These are phyloP conservation scores for Aspergillus pseudoterreus DNA, from an alignment of 2,329 filamentous ascomycete genomes.

Conservation along the genomic window DNA sequence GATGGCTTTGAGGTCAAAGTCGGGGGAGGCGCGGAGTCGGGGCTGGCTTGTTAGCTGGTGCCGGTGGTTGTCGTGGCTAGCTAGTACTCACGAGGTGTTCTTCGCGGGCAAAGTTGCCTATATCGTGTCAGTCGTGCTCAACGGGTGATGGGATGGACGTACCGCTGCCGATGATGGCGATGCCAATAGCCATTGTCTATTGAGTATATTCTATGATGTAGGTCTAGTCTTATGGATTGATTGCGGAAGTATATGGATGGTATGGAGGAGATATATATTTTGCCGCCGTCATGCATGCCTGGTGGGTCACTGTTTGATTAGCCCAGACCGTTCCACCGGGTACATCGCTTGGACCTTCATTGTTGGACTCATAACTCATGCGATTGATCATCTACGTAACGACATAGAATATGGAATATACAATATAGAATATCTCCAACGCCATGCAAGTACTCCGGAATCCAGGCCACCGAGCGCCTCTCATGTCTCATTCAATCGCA, in stretches of 20 bases:
- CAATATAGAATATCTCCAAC: too few relatives aligned
- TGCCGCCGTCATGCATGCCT: neutral
- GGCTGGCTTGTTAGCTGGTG: slow-evolving; percentile 36
- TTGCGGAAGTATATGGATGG: neutral
- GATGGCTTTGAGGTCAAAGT: slow-evolving; percentile 52
- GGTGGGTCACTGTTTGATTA: neutral
- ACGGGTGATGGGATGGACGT: slow-evolving; percentile 5
- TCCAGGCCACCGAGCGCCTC: too few relatives aligned
- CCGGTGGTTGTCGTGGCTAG: neutral
- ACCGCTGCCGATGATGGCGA: slow-evolving; percentile 54
- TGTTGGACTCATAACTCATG: neutral
- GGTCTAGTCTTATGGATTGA: neutral
- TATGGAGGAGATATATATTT: neutral
- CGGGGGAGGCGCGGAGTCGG: slow-evolving; percentile 45
- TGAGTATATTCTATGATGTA: neutral
- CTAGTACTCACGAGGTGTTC: slow-evolving; percentile 46
- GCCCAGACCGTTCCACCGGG: neutral
- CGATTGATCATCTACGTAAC: neutral
- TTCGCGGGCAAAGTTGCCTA: slow-evolving; percentile 55
- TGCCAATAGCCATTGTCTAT: slow-evolving; percentile 37
- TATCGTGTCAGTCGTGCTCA: slow-evolving; percentile 2
- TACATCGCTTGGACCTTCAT: neutral
- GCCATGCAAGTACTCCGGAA: too few relatives aligned
- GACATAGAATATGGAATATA: too few relatives aligned
- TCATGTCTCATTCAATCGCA: neutral